These are phyloP conservation scores for Rubroshorea leprosula DNA, from an alignment of 345 rosid species.

Conservation along the genomic window DNA sequence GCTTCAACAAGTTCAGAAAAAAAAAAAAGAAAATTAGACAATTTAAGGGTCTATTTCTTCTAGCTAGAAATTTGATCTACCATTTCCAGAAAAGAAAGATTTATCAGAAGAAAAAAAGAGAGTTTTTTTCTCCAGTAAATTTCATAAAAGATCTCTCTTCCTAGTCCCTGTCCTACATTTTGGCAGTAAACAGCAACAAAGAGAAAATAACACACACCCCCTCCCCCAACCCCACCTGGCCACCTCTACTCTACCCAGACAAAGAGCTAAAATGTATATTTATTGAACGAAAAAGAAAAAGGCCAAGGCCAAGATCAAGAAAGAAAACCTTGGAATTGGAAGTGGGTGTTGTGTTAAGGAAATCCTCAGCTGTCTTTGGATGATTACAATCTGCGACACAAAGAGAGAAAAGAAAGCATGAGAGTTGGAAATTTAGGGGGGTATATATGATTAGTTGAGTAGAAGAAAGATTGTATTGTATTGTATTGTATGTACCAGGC, in stretches of 20 bases:
- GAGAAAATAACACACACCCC: neutral
- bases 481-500: slow-evolving; percentile 66
- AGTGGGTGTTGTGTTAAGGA: slow-evolving; percentile 33
- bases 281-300: neutral
- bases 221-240: too few relatives aligned
- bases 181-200: neutral
- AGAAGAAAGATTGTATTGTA: slow-evolving; percentile 7
- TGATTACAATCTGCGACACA: slow-evolving; percentile 60
- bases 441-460: neutral
- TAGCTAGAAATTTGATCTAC: neutral
- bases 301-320: neutral
- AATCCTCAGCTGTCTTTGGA: slow-evolving; percentile 71
- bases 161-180: neutral
- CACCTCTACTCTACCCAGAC: too few relatives aligned
- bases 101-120: too few relatives aligned
- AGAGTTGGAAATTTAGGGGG: neutral
- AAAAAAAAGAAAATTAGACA: neutral
- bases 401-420: neutral
- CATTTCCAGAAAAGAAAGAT: too few relatives aligned
- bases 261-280: too few relatives aligned
- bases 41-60: too few relatives aligned
- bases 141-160: neutral
- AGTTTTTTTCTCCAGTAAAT: too few relatives aligned
- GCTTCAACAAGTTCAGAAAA: slow-evolving; percentile 16
- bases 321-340: slow-evolving; percentile 29